These are phyloP conservation scores for Acaromyces ingoldii DNA, from an alignment of 1,284 basidiomycete genomes.

Conservation along the genomic window DNA sequence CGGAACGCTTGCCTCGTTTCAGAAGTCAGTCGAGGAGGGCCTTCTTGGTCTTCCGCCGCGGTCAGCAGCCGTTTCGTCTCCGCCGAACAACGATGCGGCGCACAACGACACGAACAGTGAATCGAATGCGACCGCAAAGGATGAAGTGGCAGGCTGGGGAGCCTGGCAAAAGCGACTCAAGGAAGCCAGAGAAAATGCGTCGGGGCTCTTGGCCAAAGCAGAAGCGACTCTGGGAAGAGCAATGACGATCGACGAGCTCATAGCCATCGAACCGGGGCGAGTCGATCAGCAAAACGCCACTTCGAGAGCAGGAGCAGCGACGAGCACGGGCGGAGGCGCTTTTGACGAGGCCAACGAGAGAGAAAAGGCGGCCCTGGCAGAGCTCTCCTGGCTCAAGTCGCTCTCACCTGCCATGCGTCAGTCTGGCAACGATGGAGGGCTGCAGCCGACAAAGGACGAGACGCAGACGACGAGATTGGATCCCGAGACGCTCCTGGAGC, in stretches of 20 bases:
- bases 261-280: too few relatives aligned
- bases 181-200: constrained; percentile 5
- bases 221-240: constrained; percentile 2
- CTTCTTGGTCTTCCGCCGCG: too few relatives aligned
- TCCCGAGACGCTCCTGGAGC: not conserved
- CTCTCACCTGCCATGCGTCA: too few relatives aligned
- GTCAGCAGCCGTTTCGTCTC: too few relatives aligned
- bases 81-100: too few relatives aligned
- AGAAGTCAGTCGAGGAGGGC: too few relatives aligned
- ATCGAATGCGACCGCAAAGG: too few relatives aligned
- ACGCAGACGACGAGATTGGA: too few relatives aligned
- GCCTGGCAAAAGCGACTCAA: not conserved
- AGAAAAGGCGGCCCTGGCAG: not conserved
- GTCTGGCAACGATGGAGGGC: not conserved
- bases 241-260: constrained; percentile 5
- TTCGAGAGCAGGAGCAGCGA: not conserved
- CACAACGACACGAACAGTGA: too few relatives aligned
- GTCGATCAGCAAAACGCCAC: not conserved
- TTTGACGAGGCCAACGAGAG: constrained; percentile 3
- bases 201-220: constrained; percentile 1
- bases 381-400: not conserved
- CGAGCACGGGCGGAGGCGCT: not conserved
- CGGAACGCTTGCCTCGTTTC: too few relatives aligned
- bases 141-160: not conserved
- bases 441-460: not conserved